Evolutionary conservation across 2,329 filamentous ascomycete species (phyloP).

Genomic region (Acephala macrosclerotiorum): DNA sequence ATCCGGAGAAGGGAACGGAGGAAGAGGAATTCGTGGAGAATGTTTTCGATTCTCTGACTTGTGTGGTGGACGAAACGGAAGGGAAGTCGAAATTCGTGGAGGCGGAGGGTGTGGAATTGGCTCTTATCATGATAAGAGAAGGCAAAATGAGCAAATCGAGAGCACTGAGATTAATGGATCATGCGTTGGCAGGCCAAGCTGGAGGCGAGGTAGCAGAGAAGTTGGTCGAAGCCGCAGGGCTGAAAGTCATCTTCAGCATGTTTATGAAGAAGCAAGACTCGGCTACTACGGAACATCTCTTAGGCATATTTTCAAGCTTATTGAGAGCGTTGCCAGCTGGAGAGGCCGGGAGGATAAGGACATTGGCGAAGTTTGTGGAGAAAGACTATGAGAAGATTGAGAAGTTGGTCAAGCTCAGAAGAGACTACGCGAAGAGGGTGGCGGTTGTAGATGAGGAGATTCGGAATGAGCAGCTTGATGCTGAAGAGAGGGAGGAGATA

Average conservation of each 20-base stretch:
- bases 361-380: conserved; percentile 93
- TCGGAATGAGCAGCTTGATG: conserved; percentile 61
- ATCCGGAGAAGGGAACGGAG: conserved; percentile 84
- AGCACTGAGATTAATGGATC: conserved; percentile 83
- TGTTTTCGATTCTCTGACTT: conserved; percentile 85
- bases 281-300: conserved; percentile 76
- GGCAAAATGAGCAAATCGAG: conserved; percentile 83
- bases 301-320: conserved; percentile 85
- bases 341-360: conserved; percentile 79
- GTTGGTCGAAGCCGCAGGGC: conserved; percentile 81
- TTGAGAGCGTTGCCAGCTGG: conserved; percentile 80
- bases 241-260: conserved; percentile 84
- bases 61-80: conserved; percentile 74
- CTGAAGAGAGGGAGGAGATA: conserved; percentile 66
- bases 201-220: conserved; percentile 72
- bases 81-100: conserved; percentile 86
- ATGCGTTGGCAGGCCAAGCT: conserved; percentile 70
- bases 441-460: conserved; percentile 69
- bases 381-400: conserved; percentile 88
- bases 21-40: conserved; percentile 98
- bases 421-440: conserved; percentile 72
- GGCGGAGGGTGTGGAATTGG: conserved; percentile 90
- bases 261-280: conserved; percentile 84
- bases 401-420: conserved; percentile 74
- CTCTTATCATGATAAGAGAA: conserved; percentile 89